A percentile compares a stretch with the other conserved stretches of the same genome.
Evolutionary conservation across 176 grass and related monocot species (phyloP).

Genomic region (Oryza coarctata): DNA sequence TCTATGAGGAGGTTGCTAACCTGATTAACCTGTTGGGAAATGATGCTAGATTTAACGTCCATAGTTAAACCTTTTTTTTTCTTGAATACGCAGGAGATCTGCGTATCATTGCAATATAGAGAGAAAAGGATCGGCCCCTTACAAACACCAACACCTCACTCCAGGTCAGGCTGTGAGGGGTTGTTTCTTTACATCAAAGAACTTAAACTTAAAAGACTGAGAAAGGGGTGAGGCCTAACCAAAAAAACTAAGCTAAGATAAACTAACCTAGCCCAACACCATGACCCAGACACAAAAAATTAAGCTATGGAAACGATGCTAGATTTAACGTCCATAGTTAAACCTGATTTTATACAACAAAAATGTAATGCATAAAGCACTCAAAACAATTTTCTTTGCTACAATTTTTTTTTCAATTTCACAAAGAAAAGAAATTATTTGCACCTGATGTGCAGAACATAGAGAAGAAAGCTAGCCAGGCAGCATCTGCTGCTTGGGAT

Average conservation of each 20-base stretch:
- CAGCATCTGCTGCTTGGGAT: neutral
- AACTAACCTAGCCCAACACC: too few species aligned
- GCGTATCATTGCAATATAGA: too few species aligned
- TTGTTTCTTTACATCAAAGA: too few species aligned
- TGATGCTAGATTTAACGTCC: neutral
- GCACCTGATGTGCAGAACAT: neutral
- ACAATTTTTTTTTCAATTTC: neutral
- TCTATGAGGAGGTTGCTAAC: neutral
- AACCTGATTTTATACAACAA: neutral
- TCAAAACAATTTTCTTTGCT: neutral
- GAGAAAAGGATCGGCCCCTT: too few species aligned
- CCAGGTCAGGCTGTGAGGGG: too few species aligned
- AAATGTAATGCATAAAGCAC: slow-evolving; percentile 8
- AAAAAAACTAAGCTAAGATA: too few species aligned
- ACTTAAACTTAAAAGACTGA: too few species aligned
- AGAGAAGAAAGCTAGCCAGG: neutral
- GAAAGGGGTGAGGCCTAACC: too few species aligned
- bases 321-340: neutral
- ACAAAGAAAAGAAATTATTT: neutral
- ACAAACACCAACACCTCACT: too few species aligned
- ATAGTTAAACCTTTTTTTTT: neutral
- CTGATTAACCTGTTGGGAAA: neutral
- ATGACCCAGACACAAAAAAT: too few species aligned
- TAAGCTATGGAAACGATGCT: neutral
- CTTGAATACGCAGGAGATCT: too few species aligned